Evolutionary conservation across 495 filamentous ascomycete species (phyloP), one percentile per base, ranked within the genome.

Genomic region (Penicillium longicatenatum): DNA sequence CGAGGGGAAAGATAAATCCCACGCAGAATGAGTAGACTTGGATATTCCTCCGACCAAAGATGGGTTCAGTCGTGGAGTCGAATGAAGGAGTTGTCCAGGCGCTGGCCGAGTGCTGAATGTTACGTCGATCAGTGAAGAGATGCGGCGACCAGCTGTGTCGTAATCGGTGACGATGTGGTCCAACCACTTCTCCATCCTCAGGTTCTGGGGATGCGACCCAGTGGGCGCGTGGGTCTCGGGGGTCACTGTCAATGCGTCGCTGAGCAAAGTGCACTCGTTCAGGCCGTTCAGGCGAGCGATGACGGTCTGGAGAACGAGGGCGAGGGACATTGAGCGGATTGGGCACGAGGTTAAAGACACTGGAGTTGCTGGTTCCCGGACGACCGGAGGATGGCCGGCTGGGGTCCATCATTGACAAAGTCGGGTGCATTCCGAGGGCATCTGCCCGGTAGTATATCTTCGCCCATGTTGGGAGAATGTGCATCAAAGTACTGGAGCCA

Each of bases 1-100:
- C 88, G 24, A 39, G n/a, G 14, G 29, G 10, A n/a, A 50, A 35
- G 16, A 54, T 47, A 66, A 97, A 98, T 7, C 94, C 94, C 51
- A 92, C 20, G 54, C 87, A 86, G 70, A 98, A 98, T n/a, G 92
- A 75, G 64, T 94, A 74, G 16, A 97, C 84, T 72, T 98, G 94
- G 35, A 85, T 72, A 70, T 93, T 93, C 52, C 90, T 79, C 45
- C 84, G 83, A 41, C 85, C 88, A 63, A 88, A 77, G 6, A 86
- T 52, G 11, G 72, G 71, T 56, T 75, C 86, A 66, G 20, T 82
- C 77, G 60, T 85, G 71, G 58, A 90, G 56, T 86, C 86, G 37
- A 92, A 68, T 8, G 84, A 88, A 4, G 89, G 89, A 17, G 89
- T 84, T 50, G 82, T 81, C 87, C 89, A 91, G 11, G 82, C 69